phyloP scores from a whole-genome alignment of 2,329 filamentous ascomycete species.

The Exophiala alcalophila region DNA sequence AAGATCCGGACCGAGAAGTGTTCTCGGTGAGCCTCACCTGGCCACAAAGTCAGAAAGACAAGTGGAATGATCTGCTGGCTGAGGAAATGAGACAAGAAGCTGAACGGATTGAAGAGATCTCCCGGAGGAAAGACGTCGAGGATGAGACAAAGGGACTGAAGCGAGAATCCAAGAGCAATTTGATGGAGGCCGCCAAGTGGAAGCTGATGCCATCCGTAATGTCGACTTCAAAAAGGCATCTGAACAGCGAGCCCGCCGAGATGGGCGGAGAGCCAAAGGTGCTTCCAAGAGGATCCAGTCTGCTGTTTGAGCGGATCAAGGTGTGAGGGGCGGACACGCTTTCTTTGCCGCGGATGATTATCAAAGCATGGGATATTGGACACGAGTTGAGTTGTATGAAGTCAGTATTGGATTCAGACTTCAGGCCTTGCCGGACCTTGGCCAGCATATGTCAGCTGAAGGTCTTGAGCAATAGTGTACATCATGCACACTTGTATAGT shows the following conservation, averaged over 20 bases:
- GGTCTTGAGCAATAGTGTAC: too few species aligned
- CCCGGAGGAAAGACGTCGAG: slow-evolving; percentile 10
- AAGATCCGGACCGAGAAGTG: slow-evolving; percentile 30
- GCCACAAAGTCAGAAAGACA: slow-evolving; percentile 30
- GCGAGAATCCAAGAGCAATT: slow-evolving; percentile 13
- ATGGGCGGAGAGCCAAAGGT: slow-evolving; percentile 4
- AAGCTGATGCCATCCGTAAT: slow-evolving; percentile 18
- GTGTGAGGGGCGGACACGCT: neutral
- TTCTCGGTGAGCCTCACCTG: slow-evolving; percentile 30
- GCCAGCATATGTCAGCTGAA: too few species aligned
- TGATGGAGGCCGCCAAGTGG: slow-evolving; percentile 16
- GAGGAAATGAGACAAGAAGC: slow-evolving; percentile 12
- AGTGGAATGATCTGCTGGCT: slow-evolving; percentile 19
- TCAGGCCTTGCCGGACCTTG: too few species aligned
- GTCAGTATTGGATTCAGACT: too few species aligned
- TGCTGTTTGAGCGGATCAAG: slow-evolving; percentile 8
- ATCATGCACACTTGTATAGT: too few species aligned
- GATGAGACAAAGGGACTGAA: slow-evolving; percentile 12
- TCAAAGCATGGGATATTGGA: too few species aligned
- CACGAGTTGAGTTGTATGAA: too few species aligned
- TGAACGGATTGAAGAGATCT: slow-evolving; percentile 14
- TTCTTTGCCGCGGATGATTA: too few species aligned
- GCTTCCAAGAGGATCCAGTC: slow-evolving; percentile 19
- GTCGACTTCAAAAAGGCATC: slow-evolving; percentile 8
- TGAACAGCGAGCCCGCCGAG: slow-evolving; percentile 8